Percentiles rank a stretch among this genome's conserved stretches.
phyloP scores from a whole-genome alignment of 2,329 filamentous ascomycete species.

The Fusarium sp. region DNA sequence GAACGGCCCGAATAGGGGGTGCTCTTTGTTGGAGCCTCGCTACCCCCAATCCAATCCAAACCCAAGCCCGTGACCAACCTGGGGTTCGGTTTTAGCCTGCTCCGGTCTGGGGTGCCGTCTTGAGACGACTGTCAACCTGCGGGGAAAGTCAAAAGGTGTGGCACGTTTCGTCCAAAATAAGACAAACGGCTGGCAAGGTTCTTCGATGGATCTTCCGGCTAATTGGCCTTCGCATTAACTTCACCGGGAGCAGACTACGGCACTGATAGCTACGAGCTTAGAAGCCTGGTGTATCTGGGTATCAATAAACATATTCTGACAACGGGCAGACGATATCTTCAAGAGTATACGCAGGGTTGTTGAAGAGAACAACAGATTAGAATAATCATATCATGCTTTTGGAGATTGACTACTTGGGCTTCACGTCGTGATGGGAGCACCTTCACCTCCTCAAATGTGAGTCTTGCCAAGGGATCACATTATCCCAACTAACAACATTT shows the following conservation, averaged over 20 bases:
- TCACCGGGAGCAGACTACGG: constrained; percentile 7
- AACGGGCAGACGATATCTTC: neutral
- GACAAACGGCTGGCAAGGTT: constrained; percentile 27
- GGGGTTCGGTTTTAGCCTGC: constrained; percentile 32
- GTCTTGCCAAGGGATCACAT: constrained; percentile 2
- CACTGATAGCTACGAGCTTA: constrained; percentile 9
- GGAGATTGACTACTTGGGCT: neutral
- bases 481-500: neutral
- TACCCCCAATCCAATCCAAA: constrained; percentile 29
- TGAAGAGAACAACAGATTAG: neutral
- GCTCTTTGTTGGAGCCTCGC: constrained; percentile 29
- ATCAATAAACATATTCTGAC: neutral
- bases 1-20: constrained; percentile 47
- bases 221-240: constrained; percentile 21
- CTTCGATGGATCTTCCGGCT: constrained; percentile 36
- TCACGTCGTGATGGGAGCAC: neutral
- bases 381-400: neutral
- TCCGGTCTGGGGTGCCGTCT: constrained; percentile 29
- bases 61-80: constrained; percentile 28
- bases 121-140: constrained; percentile 39
- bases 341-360: neutral
- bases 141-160: constrained; percentile 44
- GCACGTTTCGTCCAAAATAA: constrained; percentile 34
- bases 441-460: neutral
- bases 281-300: neutral